Conservation (phyloP, 306 rosid genomes). For the Pyrus pyrifolia region DNA sequence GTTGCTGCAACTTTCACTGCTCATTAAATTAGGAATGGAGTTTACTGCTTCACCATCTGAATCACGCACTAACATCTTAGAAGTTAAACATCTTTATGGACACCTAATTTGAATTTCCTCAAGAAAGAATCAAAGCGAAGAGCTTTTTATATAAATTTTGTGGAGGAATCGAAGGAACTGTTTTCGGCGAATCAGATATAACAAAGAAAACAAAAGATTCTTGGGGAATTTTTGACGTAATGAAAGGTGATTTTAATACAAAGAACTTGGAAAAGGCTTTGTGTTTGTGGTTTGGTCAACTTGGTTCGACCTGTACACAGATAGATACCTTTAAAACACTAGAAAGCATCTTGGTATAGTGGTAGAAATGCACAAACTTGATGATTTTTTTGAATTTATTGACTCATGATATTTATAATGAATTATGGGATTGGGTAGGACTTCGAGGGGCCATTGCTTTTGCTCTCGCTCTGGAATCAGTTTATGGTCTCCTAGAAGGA, state of each 20-base stretch:
- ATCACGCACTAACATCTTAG: conserved; percentile 63
- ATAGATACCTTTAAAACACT: conserved; percentile 75
- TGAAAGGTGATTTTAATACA: background rate
- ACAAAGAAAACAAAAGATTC: background rate
- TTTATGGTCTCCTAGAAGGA: conserved; percentile 96
- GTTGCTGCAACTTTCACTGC: conserved; percentile 84
- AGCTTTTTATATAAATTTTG: background rate
- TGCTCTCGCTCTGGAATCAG: conserved; percentile 93
- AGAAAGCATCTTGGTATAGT: conserved; percentile 93
- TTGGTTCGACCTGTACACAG: conserved; percentile 70
- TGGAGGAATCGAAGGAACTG: background rate
- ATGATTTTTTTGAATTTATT: conserved; percentile 4
- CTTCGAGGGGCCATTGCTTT: conserved; percentile 99
- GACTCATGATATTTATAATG: background rate
- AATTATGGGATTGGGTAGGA: conserved; percentile 39
- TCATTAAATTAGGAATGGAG: conserved; percentile 65
- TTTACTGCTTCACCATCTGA: conserved; percentile 41
- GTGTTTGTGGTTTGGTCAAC: conserved; percentile 46
- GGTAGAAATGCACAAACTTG: conserved; percentile 45
- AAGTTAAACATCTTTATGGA: background rate
- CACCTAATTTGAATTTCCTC: background rate
- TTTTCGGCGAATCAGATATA: background rate
- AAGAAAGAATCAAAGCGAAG: background rate
- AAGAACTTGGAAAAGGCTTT: background rate
- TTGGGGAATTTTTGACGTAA: background rate